These are phyloP conservation scores for Trametes elegans DNA, from an alignment of 768 basidiomycete species.

Conservation along the genomic window DNA sequence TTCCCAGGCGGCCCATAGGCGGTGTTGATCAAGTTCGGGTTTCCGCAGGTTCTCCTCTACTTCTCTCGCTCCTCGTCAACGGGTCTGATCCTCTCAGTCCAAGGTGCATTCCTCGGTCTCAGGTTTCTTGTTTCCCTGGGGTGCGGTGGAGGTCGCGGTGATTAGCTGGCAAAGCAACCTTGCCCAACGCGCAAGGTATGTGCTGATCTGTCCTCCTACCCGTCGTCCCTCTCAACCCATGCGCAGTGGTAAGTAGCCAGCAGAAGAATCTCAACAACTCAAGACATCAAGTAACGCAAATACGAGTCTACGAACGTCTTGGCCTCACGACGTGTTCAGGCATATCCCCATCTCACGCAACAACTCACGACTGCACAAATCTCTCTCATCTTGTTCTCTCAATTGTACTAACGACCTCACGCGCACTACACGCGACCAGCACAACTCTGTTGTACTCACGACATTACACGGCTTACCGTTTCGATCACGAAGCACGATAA, in stretches of 20 bases:
- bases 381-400: slow-evolving; percentile 5
- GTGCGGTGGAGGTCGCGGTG: slow-evolving; percentile 21
- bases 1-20: slow-evolving; percentile 14
- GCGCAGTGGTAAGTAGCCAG: slow-evolving; percentile 23
- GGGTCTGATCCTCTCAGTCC: slow-evolving; percentile 15
- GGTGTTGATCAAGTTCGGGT: slow-evolving; percentile 20
- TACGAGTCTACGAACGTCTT: slow-evolving; percentile 20
- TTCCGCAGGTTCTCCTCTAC: background rate
- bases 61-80: slow-evolving; percentile 23
- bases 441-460: slow-evolving; percentile 24
- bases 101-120: slow-evolving; percentile 9
- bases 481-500: slow-evolving; percentile 15
- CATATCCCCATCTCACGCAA: slow-evolving; percentile 15
- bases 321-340: slow-evolving; percentile 17
- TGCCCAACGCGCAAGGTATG: slow-evolving; percentile 23
- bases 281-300: slow-evolving; percentile 24
- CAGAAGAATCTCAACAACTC: slow-evolving; percentile 13
- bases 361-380: slow-evolving; percentile 23
- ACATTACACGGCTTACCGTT: slow-evolving; percentile 15
- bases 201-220: background rate
- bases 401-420: slow-evolving; percentile 16
- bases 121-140: slow-evolving; percentile 20
- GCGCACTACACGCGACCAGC: slow-evolving; percentile 13
- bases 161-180: slow-evolving; percentile 22
- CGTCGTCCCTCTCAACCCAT: background rate